Evolutionary conservation across 1,284 basidiomycete species (phyloP), one percentile per base, ranked within the genome.

Genomic region (Fomitopsis pinicola): DNA sequence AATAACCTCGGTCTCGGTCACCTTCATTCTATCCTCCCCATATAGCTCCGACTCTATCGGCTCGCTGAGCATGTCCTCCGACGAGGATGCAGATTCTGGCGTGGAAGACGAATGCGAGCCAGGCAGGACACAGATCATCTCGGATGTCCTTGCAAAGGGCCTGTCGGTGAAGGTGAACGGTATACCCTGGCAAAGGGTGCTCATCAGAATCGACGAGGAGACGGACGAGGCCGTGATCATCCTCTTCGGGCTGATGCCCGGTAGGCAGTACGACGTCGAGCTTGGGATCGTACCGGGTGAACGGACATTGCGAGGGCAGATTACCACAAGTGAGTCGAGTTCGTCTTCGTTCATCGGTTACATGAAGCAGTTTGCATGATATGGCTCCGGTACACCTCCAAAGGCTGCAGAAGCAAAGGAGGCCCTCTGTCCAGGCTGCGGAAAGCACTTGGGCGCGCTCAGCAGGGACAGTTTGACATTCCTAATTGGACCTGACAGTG

Each of bases 141-240:
- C 86, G 4, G 85, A 89, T 66, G 81, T 88, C 1, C 80, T 92
- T 33, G 80, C 87, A 8, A 85, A 87, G 65, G 90, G 89, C 0
- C 79, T 92, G 28, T 86, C 85, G 1, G 86, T 93, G 42, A 89
- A 88, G 60, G 88, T 93, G 46, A 92, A 93, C 66, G 84, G 84
- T 17, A 79, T 84, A 5, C 81, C 82, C 3, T 93, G 91, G 91
- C 83, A 87, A 69, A 80, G 86, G 59, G 88, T 91, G 26, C 82
- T 92, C 66, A 85, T 91, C 63, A 84, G 87, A 62, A 84, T 91
- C 65, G 86, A 91, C 68, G 90, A 92, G 50, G 83, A 86, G 56
- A 78, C 80, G 0, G 90, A 92, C 64, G 90, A 93, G 69, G 91
- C 88, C 0, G 82, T 92, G 59, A 89, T 93, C 58, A 88, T 93